These are phyloP conservation scores for Citrus sp. DNA, from an alignment of 345 rosid genomes.

Conservation along the genomic window DNA sequence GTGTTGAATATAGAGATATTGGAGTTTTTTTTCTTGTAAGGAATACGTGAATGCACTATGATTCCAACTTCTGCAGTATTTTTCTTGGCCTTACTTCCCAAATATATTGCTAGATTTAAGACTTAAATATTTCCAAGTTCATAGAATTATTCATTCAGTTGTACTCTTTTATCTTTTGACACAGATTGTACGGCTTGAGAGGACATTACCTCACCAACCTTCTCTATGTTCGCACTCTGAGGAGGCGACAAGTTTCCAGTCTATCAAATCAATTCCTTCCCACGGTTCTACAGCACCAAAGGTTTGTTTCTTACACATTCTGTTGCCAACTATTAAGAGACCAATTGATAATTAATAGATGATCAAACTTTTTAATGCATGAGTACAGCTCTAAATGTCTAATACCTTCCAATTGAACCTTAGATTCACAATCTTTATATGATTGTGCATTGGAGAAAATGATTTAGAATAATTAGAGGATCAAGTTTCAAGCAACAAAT, in stretches of 20 bases:
- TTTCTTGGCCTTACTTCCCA: background rate
- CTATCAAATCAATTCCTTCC: slow-evolving; percentile 29
- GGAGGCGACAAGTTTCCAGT: slow-evolving; percentile 16
- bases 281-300: slow-evolving; percentile 28
- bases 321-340: background rate
- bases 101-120: background rate
- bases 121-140: background rate
- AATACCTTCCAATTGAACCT: background rate
- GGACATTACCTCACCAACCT: slow-evolving; percentile 24
- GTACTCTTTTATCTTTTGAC: background rate
- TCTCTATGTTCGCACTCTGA: slow-evolving; percentile 28
- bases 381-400: background rate
- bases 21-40: background rate
- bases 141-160: background rate
- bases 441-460: background rate
- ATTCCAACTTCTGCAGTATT: background rate
- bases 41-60: background rate
- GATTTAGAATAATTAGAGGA: background rate
- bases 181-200: slow-evolving; percentile 48
- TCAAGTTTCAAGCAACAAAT: background rate
- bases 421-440: background rate
- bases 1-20: background rate
- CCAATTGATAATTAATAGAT: background rate
- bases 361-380: background rate
- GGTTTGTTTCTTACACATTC: slow-evolving; percentile 24